Evolutionary conservation across 768 basidiomycete genomes (phyloP).

Genomic region (Pseudohyphozyma bogoriensis): DNA sequence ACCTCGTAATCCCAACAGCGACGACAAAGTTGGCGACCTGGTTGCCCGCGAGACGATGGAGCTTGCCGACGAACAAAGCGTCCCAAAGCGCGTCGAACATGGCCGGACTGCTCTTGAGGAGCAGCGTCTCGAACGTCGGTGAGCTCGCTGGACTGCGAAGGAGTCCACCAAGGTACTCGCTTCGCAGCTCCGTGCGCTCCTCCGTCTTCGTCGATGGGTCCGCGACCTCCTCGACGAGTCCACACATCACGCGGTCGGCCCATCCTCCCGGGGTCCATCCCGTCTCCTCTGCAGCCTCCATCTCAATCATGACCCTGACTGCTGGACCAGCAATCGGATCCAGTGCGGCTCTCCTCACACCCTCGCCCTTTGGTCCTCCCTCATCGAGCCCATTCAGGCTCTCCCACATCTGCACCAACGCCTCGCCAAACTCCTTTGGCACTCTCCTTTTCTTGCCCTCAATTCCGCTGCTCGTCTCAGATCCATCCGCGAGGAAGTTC

Average conservation of each 20-base stretch:
- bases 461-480: slow-evolving; percentile 36
- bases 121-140: slow-evolving; percentile 74
- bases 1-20: slow-evolving; percentile 61
- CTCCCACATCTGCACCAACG: slow-evolving; percentile 28
- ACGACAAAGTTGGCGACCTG: slow-evolving; percentile 92
- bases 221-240: slow-evolving; percentile 18
- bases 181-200: slow-evolving; percentile 51
- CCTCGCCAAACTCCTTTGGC: slow-evolving; percentile 41
- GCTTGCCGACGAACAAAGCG: slow-evolving; percentile 61
- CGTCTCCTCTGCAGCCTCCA: slow-evolving; percentile 13
- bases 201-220: slow-evolving; percentile 29
- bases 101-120: slow-evolving; percentile 51
- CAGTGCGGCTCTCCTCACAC: slow-evolving; percentile 23
- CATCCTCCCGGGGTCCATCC: slow-evolving; percentile 16
- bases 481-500: slow-evolving; percentile 47
- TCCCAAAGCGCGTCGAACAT: slow-evolving; percentile 64
- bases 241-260: slow-evolving; percentile 25
- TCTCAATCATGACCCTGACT: slow-evolving; percentile 18
- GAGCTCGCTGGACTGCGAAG: slow-evolving; percentile 80
- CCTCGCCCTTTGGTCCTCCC: slow-evolving; percentile 15
- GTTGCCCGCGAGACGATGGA: slow-evolving; percentile 64
- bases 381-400: slow-evolving; percentile 34
- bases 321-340: slow-evolving; percentile 23
- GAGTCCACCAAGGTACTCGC: slow-evolving; percentile 59
- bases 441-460: slow-evolving; percentile 44